A percentile compares a stretch with the other conserved stretches of the same genome.
These are phyloP conservation scores for Jackrogersella minutella DNA, from an alignment of 495 filamentous ascomycete species.

Conservation along the genomic window DNA sequence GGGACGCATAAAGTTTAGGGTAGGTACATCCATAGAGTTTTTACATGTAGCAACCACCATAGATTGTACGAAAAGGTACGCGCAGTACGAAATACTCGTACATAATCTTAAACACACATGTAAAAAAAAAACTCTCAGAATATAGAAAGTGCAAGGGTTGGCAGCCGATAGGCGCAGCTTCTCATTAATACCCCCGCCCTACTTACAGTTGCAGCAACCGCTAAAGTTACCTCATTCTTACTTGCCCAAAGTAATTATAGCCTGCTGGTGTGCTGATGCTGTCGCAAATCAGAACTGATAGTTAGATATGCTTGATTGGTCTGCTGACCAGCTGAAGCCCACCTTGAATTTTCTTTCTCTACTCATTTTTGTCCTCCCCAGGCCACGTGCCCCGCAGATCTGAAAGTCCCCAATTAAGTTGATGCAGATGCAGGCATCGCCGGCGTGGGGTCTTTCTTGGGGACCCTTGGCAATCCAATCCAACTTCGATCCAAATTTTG, in stretches of 20 bases:
- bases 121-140: background rate
- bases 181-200: background rate
- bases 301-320: slow-evolving; percentile 40
- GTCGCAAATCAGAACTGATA: slow-evolving; percentile 37
- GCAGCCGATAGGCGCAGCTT: slow-evolving; percentile 25
- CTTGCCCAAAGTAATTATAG: slow-evolving; percentile 5
- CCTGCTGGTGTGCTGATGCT: slow-evolving; percentile 18
- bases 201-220: slow-evolving; percentile 18
- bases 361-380: slow-evolving; percentile 30
- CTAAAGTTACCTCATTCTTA: slow-evolving; percentile 5
- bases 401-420: slow-evolving; percentile 31
- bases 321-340: slow-evolving; percentile 41
- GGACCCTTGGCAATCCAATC: slow-evolving; percentile 10
- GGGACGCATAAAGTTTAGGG: slow-evolving; percentile 36
- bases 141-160: background rate
- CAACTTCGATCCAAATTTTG: background rate
- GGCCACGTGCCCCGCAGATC: slow-evolving; percentile 45
- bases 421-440: slow-evolving; percentile 38
- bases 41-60: slow-evolving; percentile 3
- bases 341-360: slow-evolving; percentile 3
- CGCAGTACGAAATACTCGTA: background rate
- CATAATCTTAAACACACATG: too few species aligned
- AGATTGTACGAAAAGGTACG: background rate
- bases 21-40: slow-evolving; percentile 2
- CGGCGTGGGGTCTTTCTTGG: slow-evolving; percentile 22